A percentile compares a stretch with the other conserved stretches of the same genome.
Evolutionary conservation across 2,329 filamentous ascomycete species (phyloP).

Genomic region (Emericellopsis cladophorae): DNA sequence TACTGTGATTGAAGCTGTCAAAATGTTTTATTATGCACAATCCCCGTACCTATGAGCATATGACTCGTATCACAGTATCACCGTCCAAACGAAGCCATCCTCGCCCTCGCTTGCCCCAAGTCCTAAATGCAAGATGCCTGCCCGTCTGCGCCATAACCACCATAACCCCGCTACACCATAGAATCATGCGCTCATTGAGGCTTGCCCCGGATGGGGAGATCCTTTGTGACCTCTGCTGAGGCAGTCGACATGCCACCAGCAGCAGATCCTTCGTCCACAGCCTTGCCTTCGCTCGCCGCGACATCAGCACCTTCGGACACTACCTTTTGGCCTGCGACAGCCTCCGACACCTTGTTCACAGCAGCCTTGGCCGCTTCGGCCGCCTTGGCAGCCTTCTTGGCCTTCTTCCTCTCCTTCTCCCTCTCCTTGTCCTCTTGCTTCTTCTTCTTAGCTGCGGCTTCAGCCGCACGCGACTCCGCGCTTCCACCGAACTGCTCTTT

Average conservation of each 20-base stretch:
- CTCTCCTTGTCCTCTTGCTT: constrained; percentile 36
- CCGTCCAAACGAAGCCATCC: too few relatives aligned
- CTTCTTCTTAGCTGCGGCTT: constrained; percentile 35
- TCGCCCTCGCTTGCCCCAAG: too few relatives aligned
- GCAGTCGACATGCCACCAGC: background rate
- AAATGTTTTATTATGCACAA: too few relatives aligned
- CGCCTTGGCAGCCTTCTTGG: constrained; percentile 10
- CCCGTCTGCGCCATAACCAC: too few relatives aligned
- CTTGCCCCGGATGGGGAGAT: background rate
- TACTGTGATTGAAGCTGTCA: too few relatives aligned
- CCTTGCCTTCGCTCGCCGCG: background rate
- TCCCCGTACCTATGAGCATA: too few relatives aligned
- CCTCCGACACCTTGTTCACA: background rate
- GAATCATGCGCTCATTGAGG: background rate
- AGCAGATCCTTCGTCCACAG: background rate
- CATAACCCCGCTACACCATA: too few relatives aligned
- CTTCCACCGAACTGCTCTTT: constrained; percentile 56
- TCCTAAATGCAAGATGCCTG: too few relatives aligned
- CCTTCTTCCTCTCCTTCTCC: constrained; percentile 17
- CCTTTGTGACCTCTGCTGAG: background rate
- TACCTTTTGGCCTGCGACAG: constrained; percentile 2
- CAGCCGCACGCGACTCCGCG: constrained; percentile 34
- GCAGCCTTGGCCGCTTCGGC: constrained; percentile 12
- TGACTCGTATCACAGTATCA: too few relatives aligned
- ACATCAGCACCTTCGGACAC: too few relatives aligned